Percentiles rank a stretch among this genome's conserved stretches.
These are phyloP conservation scores for Populus trichocarpa DNA, from an alignment of 441 rosid species.

Conservation along the genomic window DNA sequence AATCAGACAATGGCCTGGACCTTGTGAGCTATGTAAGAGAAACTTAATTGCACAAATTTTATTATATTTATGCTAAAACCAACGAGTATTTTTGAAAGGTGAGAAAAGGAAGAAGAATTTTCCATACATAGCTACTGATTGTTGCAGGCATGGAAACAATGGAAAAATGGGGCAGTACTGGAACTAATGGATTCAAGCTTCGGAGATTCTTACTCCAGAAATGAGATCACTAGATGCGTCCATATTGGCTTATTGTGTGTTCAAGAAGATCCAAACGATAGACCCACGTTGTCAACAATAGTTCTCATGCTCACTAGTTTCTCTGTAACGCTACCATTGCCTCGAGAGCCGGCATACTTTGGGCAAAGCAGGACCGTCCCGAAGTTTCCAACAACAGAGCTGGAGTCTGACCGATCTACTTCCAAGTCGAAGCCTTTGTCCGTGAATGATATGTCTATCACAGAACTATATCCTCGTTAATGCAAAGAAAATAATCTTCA, in stretches of 20 bases:
- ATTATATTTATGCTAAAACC: not conserved
- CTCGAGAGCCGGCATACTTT: constrained; percentile 31
- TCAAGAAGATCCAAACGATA: constrained; percentile 38
- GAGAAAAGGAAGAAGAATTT: no score
- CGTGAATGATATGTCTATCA: not conserved
- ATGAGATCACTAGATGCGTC: constrained; percentile 46
- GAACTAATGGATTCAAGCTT: constrained; percentile 1
- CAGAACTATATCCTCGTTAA: not conserved
- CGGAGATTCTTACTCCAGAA: constrained; percentile 26
- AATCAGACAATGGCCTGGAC: not conserved
- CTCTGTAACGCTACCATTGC: constrained; percentile 33
- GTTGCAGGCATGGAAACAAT: constrained; percentile 16
- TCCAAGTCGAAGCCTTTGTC: not conserved
- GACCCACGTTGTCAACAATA: constrained; percentile 44
- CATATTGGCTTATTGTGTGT: constrained; percentile 52
- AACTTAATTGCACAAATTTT: not conserved
- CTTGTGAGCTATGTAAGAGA: constrained; percentile 22
- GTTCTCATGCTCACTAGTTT: constrained; percentile 41
- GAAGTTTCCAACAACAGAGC: not conserved
- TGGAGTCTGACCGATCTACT: no score
- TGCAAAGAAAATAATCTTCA: no score
- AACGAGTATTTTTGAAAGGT: no score
- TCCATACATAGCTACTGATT: not conserved
- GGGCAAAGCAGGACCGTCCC: not conserved
- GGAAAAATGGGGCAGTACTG: not conserved